Evolutionary conservation across 2,329 filamentous ascomycete species (phyloP).

Genomic region (Chaetomium globosum): DNA sequence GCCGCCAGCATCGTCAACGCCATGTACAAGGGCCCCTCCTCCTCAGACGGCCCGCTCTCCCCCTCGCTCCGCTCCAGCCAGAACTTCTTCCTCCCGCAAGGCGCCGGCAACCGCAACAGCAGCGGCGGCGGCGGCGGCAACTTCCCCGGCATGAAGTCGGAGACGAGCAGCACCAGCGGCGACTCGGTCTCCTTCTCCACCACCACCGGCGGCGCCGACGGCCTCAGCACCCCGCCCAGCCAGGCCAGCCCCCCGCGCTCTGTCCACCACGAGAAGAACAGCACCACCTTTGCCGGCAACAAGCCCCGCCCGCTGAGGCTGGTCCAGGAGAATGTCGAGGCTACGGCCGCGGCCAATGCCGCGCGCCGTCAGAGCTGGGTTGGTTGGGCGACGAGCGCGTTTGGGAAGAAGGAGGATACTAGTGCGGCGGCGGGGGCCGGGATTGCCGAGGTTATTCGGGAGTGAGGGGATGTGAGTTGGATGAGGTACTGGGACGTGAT

Average conservation of each 20-base stretch:
- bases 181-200: slow-evolving; percentile 55
- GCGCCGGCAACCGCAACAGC: slow-evolving; percentile 52
- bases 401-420: slow-evolving; percentile 52
- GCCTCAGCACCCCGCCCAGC: slow-evolving; percentile 48
- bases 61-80: slow-evolving; percentile 62
- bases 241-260: slow-evolving; percentile 58
- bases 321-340: slow-evolving; percentile 73
- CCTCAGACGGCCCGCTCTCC: slow-evolving; percentile 63
- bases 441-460: slow-evolving; percentile 35
- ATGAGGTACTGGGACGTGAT: neutral
- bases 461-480: slow-evolving; percentile 28
- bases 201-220: slow-evolving; percentile 52
- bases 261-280: slow-evolving; percentile 56
- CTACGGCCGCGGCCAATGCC: slow-evolving; percentile 46
- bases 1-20: slow-evolving; percentile 79
- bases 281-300: slow-evolving; percentile 64
- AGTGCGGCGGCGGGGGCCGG: slow-evolving; percentile 5
- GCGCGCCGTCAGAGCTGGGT: slow-evolving; percentile 69
- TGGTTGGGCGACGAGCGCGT: slow-evolving; percentile 54
- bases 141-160: slow-evolving; percentile 71
- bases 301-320: slow-evolving; percentile 84
- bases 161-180: slow-evolving; percentile 66
- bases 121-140: slow-evolving; percentile 59
- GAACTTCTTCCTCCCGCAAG: slow-evolving; percentile 63
- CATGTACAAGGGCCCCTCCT: slow-evolving; percentile 75